Evolutionary conservation across 2,329 filamentous ascomycete genomes (phyloP).

Genomic region (Chrysoporthe austroafricana): DNA sequence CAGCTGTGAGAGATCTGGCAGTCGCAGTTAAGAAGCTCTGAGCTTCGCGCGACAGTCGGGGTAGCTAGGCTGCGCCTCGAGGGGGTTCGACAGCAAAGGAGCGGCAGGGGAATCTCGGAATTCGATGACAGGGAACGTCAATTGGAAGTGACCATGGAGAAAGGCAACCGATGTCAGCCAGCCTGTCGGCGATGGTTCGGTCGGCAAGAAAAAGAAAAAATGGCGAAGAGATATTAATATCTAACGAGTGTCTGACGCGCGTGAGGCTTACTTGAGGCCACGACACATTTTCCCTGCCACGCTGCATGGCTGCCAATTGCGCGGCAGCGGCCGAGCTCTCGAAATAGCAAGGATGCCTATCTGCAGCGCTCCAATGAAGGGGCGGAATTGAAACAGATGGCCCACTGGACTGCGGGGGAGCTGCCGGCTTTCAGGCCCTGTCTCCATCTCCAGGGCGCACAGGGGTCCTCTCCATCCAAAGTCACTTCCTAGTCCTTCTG

Average conservation of each 20-base stretch:
- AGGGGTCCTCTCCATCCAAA: background rate
- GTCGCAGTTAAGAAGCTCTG: slow-evolving; percentile 7
- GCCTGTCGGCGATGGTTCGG: background rate
- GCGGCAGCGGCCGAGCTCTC: slow-evolving; percentile 2
- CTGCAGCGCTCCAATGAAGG: background rate
- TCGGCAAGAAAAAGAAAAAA: slow-evolving; percentile 2
- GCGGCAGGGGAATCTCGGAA: slow-evolving; percentile 14
- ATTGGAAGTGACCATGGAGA: slow-evolving; percentile 18
- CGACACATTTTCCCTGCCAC: slow-evolving; percentile 14
- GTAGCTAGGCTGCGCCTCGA: slow-evolving; percentile 14
- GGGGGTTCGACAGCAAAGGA: slow-evolving; percentile 17
- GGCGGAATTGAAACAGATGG: background rate
- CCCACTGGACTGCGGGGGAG: background rate
- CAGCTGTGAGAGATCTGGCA: background rate
- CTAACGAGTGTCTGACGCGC: background rate
- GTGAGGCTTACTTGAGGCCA: slow-evolving; percentile 12
- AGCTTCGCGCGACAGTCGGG: background rate
- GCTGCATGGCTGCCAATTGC: background rate
- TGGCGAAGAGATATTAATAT: slow-evolving; percentile 9
- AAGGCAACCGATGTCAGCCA: slow-evolving; percentile 11
- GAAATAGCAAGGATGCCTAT: background rate
- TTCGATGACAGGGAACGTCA: slow-evolving; percentile 7
- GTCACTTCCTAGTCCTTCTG: background rate
- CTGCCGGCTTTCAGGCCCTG: background rate
- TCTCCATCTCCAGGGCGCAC: background rate